Evolutionary conservation across 2,329 filamentous ascomycete species (phyloP), one percentile per base, ranked within the genome.

Genomic region (Claviceps digitariae): DNA sequence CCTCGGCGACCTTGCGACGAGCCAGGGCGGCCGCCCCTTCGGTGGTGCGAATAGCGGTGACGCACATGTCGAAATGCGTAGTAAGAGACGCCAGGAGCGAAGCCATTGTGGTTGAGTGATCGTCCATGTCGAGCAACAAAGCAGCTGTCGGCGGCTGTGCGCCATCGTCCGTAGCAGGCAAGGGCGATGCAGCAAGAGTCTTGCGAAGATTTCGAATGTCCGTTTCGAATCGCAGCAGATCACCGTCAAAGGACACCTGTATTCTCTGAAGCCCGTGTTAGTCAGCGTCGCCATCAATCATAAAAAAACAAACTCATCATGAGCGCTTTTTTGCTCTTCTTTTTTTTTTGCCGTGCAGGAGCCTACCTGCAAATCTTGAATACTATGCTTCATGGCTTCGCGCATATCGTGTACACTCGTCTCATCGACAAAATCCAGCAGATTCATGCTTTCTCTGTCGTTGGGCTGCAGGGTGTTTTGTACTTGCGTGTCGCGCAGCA

Each of bases 61-160:
- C 87, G 66, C 91, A 96, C 58, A 95, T 81, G 66, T 97, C 91
- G 65, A 95, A 96, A 69, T 97, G 91, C 27, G 79, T 81, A 8
- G 89, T 90, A 4, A 97, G 73, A 1, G 86, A 89, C 54, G 88
- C 80, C 1, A 97, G 78, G 5, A 89, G 77, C 54, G 84, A 77
- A 5, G 90, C 91, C 82, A 94, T 91, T 61, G 84, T 82, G 57
- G 87, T 83, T 0, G 90, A 90, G 59, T 91, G 83, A 15, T 75
- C 75, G 58, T 90, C 82, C 38, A 95, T 75, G 2, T 74, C 73
- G 31, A 76, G 71, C n/a, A 87, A 71, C 44, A 82, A 72, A 4
- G 74, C 69, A 2, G 76, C 50, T 45, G 41, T 69, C 46, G 83
- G 73, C 0, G 74, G 69, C 2, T 55, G 57, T 8, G 63, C 66